A percentile compares a stretch with the other conserved stretches of the same genome.
These are phyloP conservation scores for Daldinia vernicosa DNA, from an alignment of 495 filamentous ascomycete genomes.

Conservation along the genomic window DNA sequence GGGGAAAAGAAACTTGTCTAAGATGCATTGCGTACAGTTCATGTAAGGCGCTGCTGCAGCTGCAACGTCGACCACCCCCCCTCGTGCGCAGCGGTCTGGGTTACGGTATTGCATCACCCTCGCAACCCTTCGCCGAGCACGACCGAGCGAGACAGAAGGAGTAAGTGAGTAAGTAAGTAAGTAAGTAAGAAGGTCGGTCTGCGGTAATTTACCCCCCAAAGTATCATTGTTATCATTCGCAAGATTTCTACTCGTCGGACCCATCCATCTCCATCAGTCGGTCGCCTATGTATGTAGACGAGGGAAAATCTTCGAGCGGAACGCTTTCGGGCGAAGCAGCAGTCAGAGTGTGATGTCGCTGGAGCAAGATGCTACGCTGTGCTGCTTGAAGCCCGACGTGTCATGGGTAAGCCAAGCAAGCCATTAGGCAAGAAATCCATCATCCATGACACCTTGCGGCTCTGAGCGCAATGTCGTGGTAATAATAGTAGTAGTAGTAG, in stretches of 20 bases:
- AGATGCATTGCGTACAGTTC: slow-evolving; percentile 27
- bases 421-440: background rate
- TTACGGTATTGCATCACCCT: slow-evolving; percentile 6
- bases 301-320: background rate
- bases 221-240: background rate
- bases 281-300: background rate
- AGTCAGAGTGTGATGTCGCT: slow-evolving; percentile 3
- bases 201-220: background rate
- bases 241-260: background rate
- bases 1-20: background rate
- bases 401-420: slow-evolving; percentile 4
- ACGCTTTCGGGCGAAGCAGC: background rate
- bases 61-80: slow-evolving; percentile 30
- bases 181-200: slow-evolving; percentile 28
- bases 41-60: slow-evolving; percentile 21
- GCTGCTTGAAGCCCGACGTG: slow-evolving; percentile 1
- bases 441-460: slow-evolving; percentile 7
- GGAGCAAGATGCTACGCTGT: slow-evolving; percentile 5
- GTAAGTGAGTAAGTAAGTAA: slow-evolving; percentile 13
- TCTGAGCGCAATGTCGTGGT: slow-evolving; percentile 6
- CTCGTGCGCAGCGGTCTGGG: slow-evolving; percentile 18
- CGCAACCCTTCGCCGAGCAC: slow-evolving; percentile 23
- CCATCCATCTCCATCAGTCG: background rate
- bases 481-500: background rate
- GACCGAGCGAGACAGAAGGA: slow-evolving; percentile 5